Percentiles rank a stretch among this genome's conserved stretches.
Evolutionary conservation across 495 filamentous ascomycete genomes (phyloP).

Genomic region (Penicillium manginii): DNA sequence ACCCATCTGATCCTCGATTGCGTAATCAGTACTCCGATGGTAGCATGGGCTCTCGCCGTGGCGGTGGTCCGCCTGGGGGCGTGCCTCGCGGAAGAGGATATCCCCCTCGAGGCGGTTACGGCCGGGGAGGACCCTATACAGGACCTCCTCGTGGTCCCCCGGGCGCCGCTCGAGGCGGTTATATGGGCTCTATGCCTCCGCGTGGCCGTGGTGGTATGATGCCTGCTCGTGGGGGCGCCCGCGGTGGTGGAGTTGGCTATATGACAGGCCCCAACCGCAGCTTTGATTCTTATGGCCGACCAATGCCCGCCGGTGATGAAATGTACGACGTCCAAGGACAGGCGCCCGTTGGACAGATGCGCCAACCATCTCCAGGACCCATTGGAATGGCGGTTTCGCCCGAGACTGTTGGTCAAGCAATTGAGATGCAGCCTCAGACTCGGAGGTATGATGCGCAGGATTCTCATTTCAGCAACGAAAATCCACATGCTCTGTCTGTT

Average conservation of each 20-base stretch:
- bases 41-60: constrained; percentile 58
- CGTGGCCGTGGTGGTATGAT: constrained; percentile 38
- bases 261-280: constrained; percentile 32
- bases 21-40: constrained; percentile 64
- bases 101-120: constrained; percentile 62
- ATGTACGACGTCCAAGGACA: constrained; percentile 34
- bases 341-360: constrained; percentile 32
- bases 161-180: constrained; percentile 31
- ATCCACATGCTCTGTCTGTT: constrained; percentile 49
- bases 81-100: constrained; percentile 58
- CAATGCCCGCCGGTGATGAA: constrained; percentile 34
- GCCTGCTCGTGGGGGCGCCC: constrained; percentile 55
- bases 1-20: constrained; percentile 53
- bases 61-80: constrained; percentile 53
- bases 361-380: constrained; percentile 61
- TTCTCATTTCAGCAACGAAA: constrained; percentile 66
- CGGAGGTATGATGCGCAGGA: constrained; percentile 42
- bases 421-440: constrained; percentile 73
- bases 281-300: constrained; percentile 29
- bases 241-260: constrained; percentile 46
- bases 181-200: constrained; percentile 39
- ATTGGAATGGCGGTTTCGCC: constrained; percentile 54
- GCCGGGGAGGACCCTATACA: constrained; percentile 56
- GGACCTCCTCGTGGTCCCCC: constrained; percentile 41
- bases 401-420: constrained; percentile 68